Base-by-base conservation (phyloP, 2,329 filamentous ascomycete species). In the Pseudocercospora crystallina region DNA sequence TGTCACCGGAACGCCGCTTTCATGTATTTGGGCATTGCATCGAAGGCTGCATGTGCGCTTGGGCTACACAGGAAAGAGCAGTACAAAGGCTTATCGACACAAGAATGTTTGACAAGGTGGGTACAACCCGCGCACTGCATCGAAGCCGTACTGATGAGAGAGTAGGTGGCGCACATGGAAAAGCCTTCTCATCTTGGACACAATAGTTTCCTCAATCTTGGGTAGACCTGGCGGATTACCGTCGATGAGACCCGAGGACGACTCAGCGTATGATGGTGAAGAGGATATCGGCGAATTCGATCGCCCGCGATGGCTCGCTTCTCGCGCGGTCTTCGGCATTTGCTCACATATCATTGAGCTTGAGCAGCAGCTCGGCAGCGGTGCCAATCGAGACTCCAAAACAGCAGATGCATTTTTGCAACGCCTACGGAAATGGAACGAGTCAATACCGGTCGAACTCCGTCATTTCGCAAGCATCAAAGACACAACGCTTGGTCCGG, bases 11-110 rank as follows among this genome's bases (percentile, higher is more conserved):
- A 83, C 49, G 74, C 81, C 0, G 81, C 81, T 0, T 85, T 82
- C 46, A 83, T 85, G 78, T 84, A 84, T 48, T 64, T 85, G 2
- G 81, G 81, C 0, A 76, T 84, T 8, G 81, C 82, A 1, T 73
- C 78, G 0, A 76, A 80, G 46, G 78, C 81, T 0, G 81, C 82
- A 0, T 76, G 78, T 3, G 79, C 80, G 0, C 60, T 85, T 0
- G 82, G 82, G 0, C 60, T 84, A 5, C 80, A 84, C 67, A 68
- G 63, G 46, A 54, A 54, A 36, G 58, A 57, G 26, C 58, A 56
- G 26, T 47, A 58, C 35, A 54, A 52, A 17, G 57, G 49, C 9
- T 46, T 61, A 8, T 53, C 51, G 5, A 41, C 47, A 5, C 20
- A 36, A 20, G 59, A 61, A 38, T 56, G 53, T 15, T 8, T 46